A percentile compares a stretch with the other conserved stretches of the same genome.
Conservation (phyloP, 352 stramenopile genomes). For the Nothophytophthora sp. region DNA sequence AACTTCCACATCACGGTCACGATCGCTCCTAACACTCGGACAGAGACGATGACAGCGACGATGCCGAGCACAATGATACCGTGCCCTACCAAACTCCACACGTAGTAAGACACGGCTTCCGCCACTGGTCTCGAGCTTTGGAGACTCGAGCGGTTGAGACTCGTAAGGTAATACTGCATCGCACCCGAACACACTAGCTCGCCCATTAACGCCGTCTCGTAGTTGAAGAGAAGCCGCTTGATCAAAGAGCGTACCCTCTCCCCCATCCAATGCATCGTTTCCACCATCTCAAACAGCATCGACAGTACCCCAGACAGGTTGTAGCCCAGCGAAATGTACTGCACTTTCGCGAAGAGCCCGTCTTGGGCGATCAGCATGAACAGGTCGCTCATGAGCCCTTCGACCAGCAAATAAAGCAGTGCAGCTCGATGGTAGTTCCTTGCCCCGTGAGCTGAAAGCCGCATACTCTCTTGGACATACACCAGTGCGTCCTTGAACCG, state of each 20-base stretch:
- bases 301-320: constrained; percentile 7
- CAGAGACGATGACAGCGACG: background rate
- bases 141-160: background rate
- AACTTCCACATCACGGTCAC: background rate
- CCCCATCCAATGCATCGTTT: background rate
- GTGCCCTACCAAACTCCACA: constrained; percentile 2
- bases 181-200: background rate
- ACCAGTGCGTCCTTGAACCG: background rate
- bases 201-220: constrained; percentile 2
- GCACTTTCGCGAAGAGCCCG: background rate
- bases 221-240: constrained; percentile 7
- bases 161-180: constrained; percentile 1
- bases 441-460: background rate
- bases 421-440: constrained; percentile 4
- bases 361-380: constrained; percentile 10
- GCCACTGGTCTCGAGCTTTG: background rate
- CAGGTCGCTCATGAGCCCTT: constrained; percentile 8
- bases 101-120: background rate
- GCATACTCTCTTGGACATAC: constrained; percentile 1
- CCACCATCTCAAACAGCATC: constrained; percentile 12
- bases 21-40: background rate
- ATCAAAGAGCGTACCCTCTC: background rate
- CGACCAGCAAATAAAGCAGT: constrained; percentile 5
- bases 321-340: constrained; percentile 13
- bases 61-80: background rate